phyloP scores from a whole-genome alignment of 441 rosid genomes.

The Bruguiera hainesii region DNA sequence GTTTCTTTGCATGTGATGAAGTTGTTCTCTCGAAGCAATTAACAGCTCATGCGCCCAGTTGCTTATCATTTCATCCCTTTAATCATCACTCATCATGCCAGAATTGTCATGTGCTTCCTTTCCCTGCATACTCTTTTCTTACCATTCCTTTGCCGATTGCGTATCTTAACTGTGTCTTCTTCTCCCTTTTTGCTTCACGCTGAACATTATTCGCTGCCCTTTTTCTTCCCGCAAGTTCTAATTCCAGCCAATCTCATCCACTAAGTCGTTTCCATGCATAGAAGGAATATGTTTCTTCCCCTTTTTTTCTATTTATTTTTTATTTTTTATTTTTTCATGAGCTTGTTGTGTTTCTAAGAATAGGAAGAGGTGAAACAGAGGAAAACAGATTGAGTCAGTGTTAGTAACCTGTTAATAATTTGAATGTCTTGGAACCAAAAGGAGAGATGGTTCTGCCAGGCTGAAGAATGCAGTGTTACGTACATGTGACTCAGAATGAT shows the following conservation, averaged over 20 bases:
- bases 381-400: too few species aligned
- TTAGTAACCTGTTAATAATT: too few species aligned
- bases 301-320: background rate
- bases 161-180: slow-evolving; percentile 4
- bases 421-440: too few species aligned
- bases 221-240: background rate
- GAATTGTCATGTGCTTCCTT: slow-evolving; percentile 13
- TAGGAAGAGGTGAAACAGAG: too few species aligned
- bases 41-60: slow-evolving; percentile 32
- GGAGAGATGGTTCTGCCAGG: background rate
- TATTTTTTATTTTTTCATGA: too few species aligned
- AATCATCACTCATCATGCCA: slow-evolving; percentile 16
- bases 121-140: background rate
- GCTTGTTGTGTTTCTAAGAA: too few species aligned
- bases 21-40: slow-evolving; percentile 39
- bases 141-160: slow-evolving; percentile 14
- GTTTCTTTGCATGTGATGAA: slow-evolving; percentile 36
- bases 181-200: slow-evolving; percentile 6
- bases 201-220: background rate
- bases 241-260: slow-evolving; percentile 11
- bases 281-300: background rate
- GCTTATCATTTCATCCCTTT: slow-evolving; percentile 11
- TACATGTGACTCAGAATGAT: background rate
- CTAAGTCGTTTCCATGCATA: slow-evolving; percentile 19
- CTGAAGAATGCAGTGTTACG: slow-evolving; percentile 19